Evolutionary conservation across 2,329 filamentous ascomycete genomes (phyloP).

Genomic region (Sporothrix brasiliensis): DNA sequence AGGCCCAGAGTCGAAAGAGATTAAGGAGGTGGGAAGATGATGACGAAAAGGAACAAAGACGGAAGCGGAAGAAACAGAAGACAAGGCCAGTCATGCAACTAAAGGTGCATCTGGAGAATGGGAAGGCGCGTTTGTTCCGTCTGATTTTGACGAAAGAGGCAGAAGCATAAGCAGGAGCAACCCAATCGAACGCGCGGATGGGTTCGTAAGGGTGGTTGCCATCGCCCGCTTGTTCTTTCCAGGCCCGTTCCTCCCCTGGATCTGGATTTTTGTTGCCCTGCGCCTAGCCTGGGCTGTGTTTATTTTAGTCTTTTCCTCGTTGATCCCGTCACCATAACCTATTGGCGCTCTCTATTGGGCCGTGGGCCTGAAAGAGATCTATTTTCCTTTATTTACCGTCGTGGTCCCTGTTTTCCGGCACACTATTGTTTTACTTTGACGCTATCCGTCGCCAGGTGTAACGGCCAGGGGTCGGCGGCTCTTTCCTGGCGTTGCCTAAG

Average conservation of each 20-base stretch:
- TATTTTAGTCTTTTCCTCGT: conserved; percentile 24
- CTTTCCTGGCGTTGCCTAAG: conserved; percentile 16
- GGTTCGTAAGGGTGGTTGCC: conserved; percentile 18
- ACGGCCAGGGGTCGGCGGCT: conserved; percentile 12
- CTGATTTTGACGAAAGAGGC: not conserved
- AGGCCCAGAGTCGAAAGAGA: not conserved
- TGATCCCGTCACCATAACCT: not conserved
- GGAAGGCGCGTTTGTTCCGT: conserved; percentile 18
- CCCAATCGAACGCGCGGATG: conserved; percentile 22
- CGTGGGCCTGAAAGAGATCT: not conserved
- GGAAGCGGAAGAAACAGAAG: not conserved
- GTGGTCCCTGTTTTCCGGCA: conserved; percentile 15
- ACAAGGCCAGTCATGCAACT: conserved; percentile 17
- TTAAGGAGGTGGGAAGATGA: not conserved
- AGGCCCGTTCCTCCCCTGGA: not conserved
- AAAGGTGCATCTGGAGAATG: not conserved
- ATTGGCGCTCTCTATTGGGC: not conserved
- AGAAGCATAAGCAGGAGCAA: conserved; percentile 9
- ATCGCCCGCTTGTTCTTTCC: not conserved
- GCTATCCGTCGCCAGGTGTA: conserved; percentile 17
- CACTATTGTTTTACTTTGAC: conserved; percentile 10
- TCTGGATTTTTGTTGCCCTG: conserved; percentile 9
- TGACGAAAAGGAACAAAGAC: not conserved
- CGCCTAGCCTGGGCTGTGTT: conserved; percentile 25
- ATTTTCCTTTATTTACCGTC: conserved; percentile 16